phyloP scores from a whole-genome alignment of 148 eudicot species.

The Tetragonia tetragonoides region DNA sequence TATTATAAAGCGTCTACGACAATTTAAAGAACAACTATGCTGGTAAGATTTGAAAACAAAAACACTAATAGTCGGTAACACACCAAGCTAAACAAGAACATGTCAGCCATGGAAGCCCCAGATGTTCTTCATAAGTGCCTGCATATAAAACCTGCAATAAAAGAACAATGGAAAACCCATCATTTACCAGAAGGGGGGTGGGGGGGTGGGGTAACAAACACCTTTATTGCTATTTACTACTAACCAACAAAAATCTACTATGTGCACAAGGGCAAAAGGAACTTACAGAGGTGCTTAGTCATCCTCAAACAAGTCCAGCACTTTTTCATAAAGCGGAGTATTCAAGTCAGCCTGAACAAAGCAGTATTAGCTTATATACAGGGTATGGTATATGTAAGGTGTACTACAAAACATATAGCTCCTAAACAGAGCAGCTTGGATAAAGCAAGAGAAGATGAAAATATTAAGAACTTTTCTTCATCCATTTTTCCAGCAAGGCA shows the following conservation, averaged over 20 bases:
- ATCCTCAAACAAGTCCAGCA: constrained; percentile 88
- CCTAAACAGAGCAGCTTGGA: constrained; percentile 12
- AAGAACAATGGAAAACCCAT: too few species aligned
- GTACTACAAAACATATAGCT: constrained; percentile 2
- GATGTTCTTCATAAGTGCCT: constrained; percentile 82
- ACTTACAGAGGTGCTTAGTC: constrained; percentile 81
- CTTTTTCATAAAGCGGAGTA: constrained; percentile 84
- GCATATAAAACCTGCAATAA: constrained; percentile 59
- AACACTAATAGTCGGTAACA: not conserved
- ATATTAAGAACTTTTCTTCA: not conserved
- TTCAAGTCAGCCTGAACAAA: constrained; percentile 64
- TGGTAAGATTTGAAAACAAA: not conserved
- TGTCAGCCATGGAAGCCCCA: constrained; percentile 64
- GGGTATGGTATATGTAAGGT: not conserved
- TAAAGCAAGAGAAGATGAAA: not conserved
- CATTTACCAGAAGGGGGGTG: too few species aligned
- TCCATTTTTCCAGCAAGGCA: constrained; percentile 6
- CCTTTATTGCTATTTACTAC: not conserved
- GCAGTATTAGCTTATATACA: not conserved
- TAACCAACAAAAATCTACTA: constrained; percentile 7
- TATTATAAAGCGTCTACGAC: constrained; percentile 5
- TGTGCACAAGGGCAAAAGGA: constrained; percentile 9
- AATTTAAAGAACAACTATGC: not conserved
- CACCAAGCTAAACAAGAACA: constrained; percentile 72
- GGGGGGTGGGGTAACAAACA: not conserved